These are phyloP conservation scores for Boletus sp. DNA, from an alignment of 768 basidiomycete species.

Conservation along the genomic window DNA sequence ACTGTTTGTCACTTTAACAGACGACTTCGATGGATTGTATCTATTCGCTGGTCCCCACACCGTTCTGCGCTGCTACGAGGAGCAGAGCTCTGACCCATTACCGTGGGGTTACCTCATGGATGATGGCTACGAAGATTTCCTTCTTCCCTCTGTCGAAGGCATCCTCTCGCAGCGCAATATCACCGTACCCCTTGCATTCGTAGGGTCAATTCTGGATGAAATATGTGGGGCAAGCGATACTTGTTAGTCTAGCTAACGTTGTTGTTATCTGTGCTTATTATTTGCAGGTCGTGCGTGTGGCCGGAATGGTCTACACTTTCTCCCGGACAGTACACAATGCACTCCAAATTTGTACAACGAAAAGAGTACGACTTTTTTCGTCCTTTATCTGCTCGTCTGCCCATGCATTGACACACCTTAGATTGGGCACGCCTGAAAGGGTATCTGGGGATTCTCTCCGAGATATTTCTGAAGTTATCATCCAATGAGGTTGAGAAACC, in stretches of 20 bases:
- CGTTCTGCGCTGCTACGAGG: conserved; percentile 16
- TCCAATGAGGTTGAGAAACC: conserved; percentile 1
- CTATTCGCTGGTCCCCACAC: conserved; percentile 16
- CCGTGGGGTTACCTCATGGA: neutral
- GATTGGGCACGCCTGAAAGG: conserved; percentile 14
- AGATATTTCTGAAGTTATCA: neutral
- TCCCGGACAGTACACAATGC: neutral
- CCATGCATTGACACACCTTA: neutral
- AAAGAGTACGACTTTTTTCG: neutral
- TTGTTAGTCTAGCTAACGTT: neutral
- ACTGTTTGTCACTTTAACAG: neutral
- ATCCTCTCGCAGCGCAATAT: conserved; percentile 7
- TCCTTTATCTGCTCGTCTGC: neutral
- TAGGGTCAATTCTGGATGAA: conserved; percentile 16
- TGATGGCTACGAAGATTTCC: conserved; percentile 4
- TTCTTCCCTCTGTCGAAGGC: neutral
- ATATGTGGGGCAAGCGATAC: conserved; percentile 4
- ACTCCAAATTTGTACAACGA: conserved; percentile 13
- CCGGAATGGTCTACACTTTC: neutral
- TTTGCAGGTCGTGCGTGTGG: conserved; percentile 8
- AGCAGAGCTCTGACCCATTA: conserved; percentile 8
- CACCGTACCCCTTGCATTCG: neutral
- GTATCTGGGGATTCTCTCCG: neutral
- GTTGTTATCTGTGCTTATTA: neutral
- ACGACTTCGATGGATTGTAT: conserved; percentile 11